A percentile compares a stretch with the other conserved stretches of the same genome.
These are phyloP conservation scores for Colletotrichum sp. DNA, from an alignment of 2,329 filamentous ascomycete species.

Conservation along the genomic window DNA sequence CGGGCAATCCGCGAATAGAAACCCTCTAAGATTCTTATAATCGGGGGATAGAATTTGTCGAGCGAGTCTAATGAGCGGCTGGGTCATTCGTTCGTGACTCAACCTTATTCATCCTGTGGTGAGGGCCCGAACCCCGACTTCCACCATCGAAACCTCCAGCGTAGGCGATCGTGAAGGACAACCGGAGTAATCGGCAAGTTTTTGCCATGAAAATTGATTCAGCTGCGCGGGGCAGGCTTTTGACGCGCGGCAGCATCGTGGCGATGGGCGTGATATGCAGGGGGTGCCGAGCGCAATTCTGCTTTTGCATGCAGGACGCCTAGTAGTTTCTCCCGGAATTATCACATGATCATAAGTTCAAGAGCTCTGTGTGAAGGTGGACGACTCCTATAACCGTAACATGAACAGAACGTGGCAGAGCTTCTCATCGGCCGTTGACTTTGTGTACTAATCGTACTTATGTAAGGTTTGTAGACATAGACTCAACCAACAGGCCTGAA, in stretches of 20 bases:
- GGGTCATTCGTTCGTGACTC: no score
- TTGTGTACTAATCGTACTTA: background rate
- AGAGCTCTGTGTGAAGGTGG: rapidly evolving
- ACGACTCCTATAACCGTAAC: rapidly evolving
- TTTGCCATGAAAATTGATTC: rapidly evolving
- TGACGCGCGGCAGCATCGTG: background rate
- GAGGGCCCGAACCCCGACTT: no score
- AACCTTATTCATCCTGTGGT: no score
- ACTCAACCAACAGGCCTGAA: background rate
- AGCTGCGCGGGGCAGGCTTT: no score
- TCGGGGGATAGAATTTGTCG: no score
- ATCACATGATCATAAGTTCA: background rate
- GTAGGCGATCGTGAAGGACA: background rate
- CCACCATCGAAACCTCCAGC: no score
- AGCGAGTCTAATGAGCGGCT: no score
- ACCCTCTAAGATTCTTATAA: no score
- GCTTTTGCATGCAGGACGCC: background rate
- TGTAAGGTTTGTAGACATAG: background rate
- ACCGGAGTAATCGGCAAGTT: background rate
- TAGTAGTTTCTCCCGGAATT: rapidly evolving
- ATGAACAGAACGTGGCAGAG: no score
- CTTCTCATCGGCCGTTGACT: no score
- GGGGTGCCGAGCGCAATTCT: background rate
- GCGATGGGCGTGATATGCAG: background rate
- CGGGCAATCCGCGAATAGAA: no score